These are phyloP conservation scores for Phytophthora cactorum DNA, from an alignment of 352 stramenopile species.

Conservation along the genomic window DNA sequence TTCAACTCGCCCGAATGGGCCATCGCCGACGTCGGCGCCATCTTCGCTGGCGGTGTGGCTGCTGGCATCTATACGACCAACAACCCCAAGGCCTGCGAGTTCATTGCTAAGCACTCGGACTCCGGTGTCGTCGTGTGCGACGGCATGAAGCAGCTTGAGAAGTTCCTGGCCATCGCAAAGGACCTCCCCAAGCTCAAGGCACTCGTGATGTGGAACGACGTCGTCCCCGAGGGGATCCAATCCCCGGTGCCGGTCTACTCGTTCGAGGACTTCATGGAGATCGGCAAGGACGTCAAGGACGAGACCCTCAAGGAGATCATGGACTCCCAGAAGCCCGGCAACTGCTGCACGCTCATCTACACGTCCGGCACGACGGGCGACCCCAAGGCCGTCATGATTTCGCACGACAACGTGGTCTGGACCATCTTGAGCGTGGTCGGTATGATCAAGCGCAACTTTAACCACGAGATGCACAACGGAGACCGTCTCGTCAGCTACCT, in stretches of 20 bases:
- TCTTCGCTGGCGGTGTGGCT: slow-evolving; percentile 92
- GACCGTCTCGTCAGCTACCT: slow-evolving; percentile 89
- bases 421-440: slow-evolving; percentile 70
- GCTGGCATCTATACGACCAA: slow-evolving; percentile 98
- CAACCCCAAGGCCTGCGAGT: slow-evolving; percentile 89
- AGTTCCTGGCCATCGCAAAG: slow-evolving; percentile 91
- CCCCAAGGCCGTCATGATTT: slow-evolving; percentile 97
- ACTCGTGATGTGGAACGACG: slow-evolving; percentile 93
- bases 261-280: slow-evolving; percentile 82
- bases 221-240: slow-evolving; percentile 74
- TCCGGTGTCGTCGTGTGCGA: slow-evolving; percentile 94
- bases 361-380: slow-evolving; percentile 95
- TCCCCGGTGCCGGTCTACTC: slow-evolving; percentile 73
- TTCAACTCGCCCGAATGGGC: slow-evolving; percentile 95
- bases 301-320: slow-evolving; percentile 77
- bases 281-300: slow-evolving; percentile 71
- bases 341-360: slow-evolving; percentile 94
- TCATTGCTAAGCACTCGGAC: slow-evolving; percentile 94
- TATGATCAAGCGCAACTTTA: slow-evolving; percentile 70
- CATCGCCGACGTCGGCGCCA: slow-evolving; percentile 92
- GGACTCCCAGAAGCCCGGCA: slow-evolving; percentile 76
- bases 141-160: slow-evolving; percentile 92
- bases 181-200: slow-evolving; percentile 92
- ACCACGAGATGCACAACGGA: slow-evolving; percentile 59
- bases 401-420: slow-evolving; percentile 94